Evolutionary conservation across 2,329 filamentous ascomycete species (phyloP).

Genomic region (Emergomyces pasteurianus): DNA sequence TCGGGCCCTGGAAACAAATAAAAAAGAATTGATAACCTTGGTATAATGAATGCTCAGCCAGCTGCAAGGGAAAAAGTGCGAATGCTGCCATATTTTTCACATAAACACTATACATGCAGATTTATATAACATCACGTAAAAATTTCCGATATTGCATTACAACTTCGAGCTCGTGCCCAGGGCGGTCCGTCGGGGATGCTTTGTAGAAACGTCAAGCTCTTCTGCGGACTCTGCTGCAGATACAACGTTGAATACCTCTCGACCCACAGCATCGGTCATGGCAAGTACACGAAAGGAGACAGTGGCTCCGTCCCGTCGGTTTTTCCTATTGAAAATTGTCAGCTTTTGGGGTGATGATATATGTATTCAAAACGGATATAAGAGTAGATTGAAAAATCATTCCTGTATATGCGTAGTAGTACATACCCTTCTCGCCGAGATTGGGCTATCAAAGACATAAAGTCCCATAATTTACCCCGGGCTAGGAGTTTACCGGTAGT

Average conservation of each 20-base stretch:
- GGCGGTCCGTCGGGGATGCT: slow-evolving; percentile 25
- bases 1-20: too few species aligned
- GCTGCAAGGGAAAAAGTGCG: neutral
- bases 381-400: neutral
- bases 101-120: neutral
- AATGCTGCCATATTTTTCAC: too few species aligned
- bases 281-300: slow-evolving; percentile 70
- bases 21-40: neutral
- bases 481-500: slow-evolving; percentile 51
- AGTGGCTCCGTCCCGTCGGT: slow-evolving; percentile 81
- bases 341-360: neutral
- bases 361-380: neutral
- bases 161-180: slow-evolving; percentile 11
- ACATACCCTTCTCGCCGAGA: slow-evolving; percentile 64
- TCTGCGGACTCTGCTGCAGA: slow-evolving; percentile 13
- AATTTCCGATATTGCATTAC: neutral
- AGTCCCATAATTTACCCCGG: slow-evolving; percentile 75
- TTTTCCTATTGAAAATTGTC: slow-evolving; percentile 47
- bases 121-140: neutral
- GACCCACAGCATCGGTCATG: slow-evolving; percentile 63
- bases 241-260: slow-evolving; percentile 47
- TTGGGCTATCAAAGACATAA: slow-evolving; percentile 75
- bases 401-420: too few species aligned
- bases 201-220: slow-evolving; percentile 23
- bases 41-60: neutral